Evolutionary conservation across 306 rosid genomes (phyloP).

Genomic region (Urtica urens): DNA sequence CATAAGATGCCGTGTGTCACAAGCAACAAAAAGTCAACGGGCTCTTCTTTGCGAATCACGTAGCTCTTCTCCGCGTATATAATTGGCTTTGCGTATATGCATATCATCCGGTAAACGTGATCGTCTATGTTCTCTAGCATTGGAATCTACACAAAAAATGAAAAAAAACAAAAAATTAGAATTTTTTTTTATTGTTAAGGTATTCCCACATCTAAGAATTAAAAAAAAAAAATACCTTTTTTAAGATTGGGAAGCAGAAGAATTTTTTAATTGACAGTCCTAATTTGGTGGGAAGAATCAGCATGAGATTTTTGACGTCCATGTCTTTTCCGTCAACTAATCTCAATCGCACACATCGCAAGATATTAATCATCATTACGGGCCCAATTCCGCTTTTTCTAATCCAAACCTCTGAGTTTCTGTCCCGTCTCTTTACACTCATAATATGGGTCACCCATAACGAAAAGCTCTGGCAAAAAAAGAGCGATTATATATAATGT

Average conservation of each 20-base stretch:
- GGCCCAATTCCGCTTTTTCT: neutral
- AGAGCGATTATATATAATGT: neutral
- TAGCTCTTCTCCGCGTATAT: slow-evolving; percentile 5
- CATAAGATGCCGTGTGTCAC: slow-evolving; percentile 5
- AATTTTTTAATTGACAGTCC: neutral
- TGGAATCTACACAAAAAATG: neutral
- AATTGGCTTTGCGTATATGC: slow-evolving; percentile 8
- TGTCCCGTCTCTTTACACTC: neutral
- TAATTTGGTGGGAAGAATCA: slow-evolving; percentile 1
- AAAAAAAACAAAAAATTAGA: neutral
- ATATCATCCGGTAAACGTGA: neutral
- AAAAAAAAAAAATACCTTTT: neutral
- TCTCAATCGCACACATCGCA: neutral
- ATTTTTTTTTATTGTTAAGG: neutral
- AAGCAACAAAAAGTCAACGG: slow-evolving; percentile 8
- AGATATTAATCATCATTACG: neutral
- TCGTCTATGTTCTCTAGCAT: neutral
- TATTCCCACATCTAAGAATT: neutral
- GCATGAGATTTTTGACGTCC: neutral
- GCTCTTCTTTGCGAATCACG: slow-evolving; percentile 4
- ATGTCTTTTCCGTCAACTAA: neutral
- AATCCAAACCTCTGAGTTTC: neutral
- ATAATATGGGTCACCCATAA: slow-evolving; percentile 2
- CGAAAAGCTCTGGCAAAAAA: neutral
- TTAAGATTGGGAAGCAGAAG: slow-evolving; percentile 1